Evolutionary conservation across 2,329 filamentous ascomycete genomes (phyloP).

Genomic region (Periconia macrospinosa): DNA sequence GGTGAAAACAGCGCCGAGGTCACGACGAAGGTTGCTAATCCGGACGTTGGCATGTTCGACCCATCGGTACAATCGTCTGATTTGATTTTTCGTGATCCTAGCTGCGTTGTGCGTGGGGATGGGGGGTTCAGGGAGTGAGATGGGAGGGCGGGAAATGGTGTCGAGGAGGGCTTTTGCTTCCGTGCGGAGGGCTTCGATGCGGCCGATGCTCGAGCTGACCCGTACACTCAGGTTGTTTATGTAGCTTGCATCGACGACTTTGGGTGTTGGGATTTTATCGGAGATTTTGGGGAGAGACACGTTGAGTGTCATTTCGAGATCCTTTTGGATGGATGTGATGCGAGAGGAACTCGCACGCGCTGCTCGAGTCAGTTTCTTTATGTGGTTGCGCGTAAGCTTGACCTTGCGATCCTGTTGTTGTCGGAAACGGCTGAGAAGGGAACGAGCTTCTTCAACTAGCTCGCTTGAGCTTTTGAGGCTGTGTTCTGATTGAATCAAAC

Average conservation of each 20-base stretch:
- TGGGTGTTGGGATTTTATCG: neutral
- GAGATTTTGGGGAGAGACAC: neutral
- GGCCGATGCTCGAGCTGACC: neutral
- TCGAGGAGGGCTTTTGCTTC: neutral
- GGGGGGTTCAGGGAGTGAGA: neutral
- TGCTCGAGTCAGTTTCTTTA: neutral
- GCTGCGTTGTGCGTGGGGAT: too few relatives aligned
- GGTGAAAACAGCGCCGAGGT: neutral
- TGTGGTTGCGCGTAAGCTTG: neutral
- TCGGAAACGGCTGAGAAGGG: slow-evolving; percentile 1
- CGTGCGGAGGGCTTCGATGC: neutral
- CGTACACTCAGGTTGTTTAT: neutral
- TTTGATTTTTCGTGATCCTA: neutral
- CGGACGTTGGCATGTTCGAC: neutral
- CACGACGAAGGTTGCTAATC: neutral
- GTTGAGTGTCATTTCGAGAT: neutral
- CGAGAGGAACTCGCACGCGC: neutral
- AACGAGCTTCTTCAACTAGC: slow-evolving; percentile 1
- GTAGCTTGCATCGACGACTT: neutral
- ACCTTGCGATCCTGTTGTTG: neutral
- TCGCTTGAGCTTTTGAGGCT: neutral
- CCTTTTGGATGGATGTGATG: neutral
- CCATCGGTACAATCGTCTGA: neutral
- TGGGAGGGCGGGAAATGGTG: neutral
- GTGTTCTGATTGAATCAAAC: neutral